Evolutionary conservation across 2,329 filamentous ascomycete genomes (phyloP), one percentile per base, ranked within the genome.

Genomic region (Scolecobasidium constrictum): DNA sequence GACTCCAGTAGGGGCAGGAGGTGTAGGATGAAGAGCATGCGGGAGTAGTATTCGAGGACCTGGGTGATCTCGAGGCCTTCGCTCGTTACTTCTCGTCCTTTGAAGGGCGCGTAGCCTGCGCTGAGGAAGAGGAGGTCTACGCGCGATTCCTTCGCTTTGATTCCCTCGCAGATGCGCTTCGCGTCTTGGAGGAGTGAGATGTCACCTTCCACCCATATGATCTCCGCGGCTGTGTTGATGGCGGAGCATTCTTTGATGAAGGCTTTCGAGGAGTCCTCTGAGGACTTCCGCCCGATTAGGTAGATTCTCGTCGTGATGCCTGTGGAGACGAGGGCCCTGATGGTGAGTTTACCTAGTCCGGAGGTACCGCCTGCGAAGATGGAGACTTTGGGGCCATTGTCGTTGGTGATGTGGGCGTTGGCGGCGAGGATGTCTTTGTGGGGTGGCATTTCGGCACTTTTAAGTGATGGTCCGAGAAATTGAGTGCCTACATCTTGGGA

Each of bases 301-400:
- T 71, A 71, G 48, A 64, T 60, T 43, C 56, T 58, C n/a, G 59
- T 21, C 45, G 53, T 57, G 0, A 53, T 47, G 2, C 61, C 62
- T 0, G 58, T 60, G 1, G 48, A 50, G 40, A 62, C 58, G 1
- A 71, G 46, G 13, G 58, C 63, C 21, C 42, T 46, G 7, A 69
- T 28, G 0, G 67, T 69, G 35, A 56, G 35, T 36, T 64, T 59
- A 6, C 68, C 68, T 44, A 71, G 65, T 38, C 68, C 68, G 2
- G 65, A 64, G 1, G 68, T 71, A 9, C 61, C 68, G 26, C 67
- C 66, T 4, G 62, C 60, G 46, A 71, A 69, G 47, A 70, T 58
- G 43, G 64, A 55, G 31, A 66, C 54, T 12, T 50, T 59, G 5
- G 63, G 64, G 13, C 53, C 50, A 2, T 56, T 63, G 3, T 51